Base-by-base conservation (phyloP, 2,329 filamentous ascomycete species). In the Calcarisporium arbuscula region DNA sequence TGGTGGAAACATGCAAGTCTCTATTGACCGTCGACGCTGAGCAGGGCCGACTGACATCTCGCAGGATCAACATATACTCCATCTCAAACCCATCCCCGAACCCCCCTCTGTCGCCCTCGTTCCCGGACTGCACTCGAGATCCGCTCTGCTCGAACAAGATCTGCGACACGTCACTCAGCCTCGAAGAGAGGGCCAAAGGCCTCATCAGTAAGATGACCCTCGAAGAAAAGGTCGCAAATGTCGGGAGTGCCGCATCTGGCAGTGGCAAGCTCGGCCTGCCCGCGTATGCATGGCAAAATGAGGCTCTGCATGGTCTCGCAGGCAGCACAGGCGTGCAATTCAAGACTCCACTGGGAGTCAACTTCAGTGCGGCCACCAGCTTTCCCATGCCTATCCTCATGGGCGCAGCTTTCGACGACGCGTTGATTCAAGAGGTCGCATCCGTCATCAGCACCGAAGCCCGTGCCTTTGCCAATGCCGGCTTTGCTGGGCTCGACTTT, bases 321-420 rank as follows among this genome's bases (percentile, higher is more conserved):
- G 50, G 44, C 5, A 67, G 65, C 15, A 70, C 69, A 0, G 77
- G 74, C 1, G 72, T 76, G 11, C 32, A 40, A 7, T 39, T 44
- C 32, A 31, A 44, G 27, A 21, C 17, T 3, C 44, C 62, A 57
- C 12, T 50, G 48, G 35, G 33, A 17, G 32, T 23, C 25, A 28
- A 39, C 14, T 83, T 68, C 50, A 71, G 64, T 41, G 73, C 70
- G 48, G 74, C 79, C 0, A 83, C 80, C 0, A 77, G 72, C 0
- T 84, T 83, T 47, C 77, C 80, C 0, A 70, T 74, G 49, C 78
- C 79, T 0, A 79, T 85, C 33, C 55, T 72, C 3, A 69, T 78
- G 46, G 70, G 71, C 16, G 76, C 79, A 1, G 70, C 78, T 0
- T 79, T 84, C 42, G 77, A 84, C 42, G 76, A 81, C 42, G 67